Evolutionary conservation across 768 basidiomycete genomes (phyloP).

Genomic region (Hirschioporus abietinus): DNA sequence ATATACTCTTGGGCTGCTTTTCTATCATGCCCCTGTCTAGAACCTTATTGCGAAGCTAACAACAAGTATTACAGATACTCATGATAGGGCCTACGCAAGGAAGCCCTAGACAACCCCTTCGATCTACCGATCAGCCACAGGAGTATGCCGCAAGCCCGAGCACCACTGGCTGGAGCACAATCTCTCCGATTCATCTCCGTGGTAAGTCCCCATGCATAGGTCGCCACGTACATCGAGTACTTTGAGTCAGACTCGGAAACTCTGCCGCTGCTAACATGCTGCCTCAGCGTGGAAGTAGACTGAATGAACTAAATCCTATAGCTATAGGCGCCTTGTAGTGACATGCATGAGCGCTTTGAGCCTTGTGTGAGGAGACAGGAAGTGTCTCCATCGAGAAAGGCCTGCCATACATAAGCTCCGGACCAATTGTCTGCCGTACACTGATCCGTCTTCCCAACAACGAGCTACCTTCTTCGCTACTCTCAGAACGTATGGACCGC

Average conservation of each 20-base stretch:
- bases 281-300: neutral
- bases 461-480: neutral
- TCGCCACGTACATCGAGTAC: neutral
- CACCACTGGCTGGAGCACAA: neutral
- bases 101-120: neutral
- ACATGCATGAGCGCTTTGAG: neutral
- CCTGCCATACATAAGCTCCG: slow-evolving; percentile 2
- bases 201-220: neutral
- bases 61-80: neutral
- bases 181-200: slow-evolving; percentile 1
- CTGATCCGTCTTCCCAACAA: neutral
- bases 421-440: neutral
- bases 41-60: neutral
- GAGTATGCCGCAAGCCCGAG: neutral
- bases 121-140: neutral
- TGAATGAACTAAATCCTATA: neutral
- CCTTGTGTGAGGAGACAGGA: neutral
- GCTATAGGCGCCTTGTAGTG: neutral
- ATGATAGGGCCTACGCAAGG: neutral
- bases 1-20: neutral
- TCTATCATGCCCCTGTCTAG: neutral
- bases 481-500: neutral
- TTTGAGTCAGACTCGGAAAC: neutral
- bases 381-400: neutral
- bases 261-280: neutral